Evolutionary conservation across 306 rosid species (phyloP).

Genomic region (Ziziphus jujuba): DNA sequence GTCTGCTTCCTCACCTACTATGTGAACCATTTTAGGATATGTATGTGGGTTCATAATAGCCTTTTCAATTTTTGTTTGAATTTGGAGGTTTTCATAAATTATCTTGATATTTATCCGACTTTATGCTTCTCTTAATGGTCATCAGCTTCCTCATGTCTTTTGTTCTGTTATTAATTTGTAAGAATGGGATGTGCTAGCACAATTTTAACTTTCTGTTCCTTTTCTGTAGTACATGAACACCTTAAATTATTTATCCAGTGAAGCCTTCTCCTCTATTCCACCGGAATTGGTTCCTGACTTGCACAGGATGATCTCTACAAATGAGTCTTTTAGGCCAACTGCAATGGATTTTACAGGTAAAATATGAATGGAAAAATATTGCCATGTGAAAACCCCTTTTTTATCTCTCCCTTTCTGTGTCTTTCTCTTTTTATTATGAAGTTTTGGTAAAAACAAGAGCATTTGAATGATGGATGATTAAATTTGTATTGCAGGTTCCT

Average conservation of each 20-base stretch:
- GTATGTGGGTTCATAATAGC: background rate
- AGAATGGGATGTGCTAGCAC: background rate
- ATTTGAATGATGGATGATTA: background rate
- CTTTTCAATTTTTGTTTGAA: background rate
- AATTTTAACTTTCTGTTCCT: slow-evolving; percentile 23
- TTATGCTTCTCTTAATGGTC: background rate
- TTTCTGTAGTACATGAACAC: slow-evolving; percentile 88
- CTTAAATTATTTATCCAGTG: slow-evolving; percentile 87
- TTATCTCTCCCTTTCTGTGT: background rate
- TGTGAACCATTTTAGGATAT: background rate
- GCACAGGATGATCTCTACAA: slow-evolving; percentile 88
- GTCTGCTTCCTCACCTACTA: background rate
- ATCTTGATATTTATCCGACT: background rate
- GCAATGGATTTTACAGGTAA: slow-evolving; percentile 91
- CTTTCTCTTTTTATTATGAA: background rate
- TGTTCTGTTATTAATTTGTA: slow-evolving; percentile 7
- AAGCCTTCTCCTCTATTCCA: slow-evolving; percentile 83
- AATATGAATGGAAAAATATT: background rate
- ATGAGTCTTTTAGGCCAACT: slow-evolving; percentile 84
- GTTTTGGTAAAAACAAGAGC: too few relatives aligned
- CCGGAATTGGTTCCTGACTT: slow-evolving; percentile 82
- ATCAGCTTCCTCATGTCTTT: background rate
- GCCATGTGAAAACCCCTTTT: slow-evolving; percentile 10
- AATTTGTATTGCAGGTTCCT: slow-evolving; percentile 66
- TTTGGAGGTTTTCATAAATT: background rate